Percentiles rank a stretch among this genome's conserved stretches.
Conservation (phyloP, 1,284 basidiomycete species). For the Neolentinus lepideus region DNA sequence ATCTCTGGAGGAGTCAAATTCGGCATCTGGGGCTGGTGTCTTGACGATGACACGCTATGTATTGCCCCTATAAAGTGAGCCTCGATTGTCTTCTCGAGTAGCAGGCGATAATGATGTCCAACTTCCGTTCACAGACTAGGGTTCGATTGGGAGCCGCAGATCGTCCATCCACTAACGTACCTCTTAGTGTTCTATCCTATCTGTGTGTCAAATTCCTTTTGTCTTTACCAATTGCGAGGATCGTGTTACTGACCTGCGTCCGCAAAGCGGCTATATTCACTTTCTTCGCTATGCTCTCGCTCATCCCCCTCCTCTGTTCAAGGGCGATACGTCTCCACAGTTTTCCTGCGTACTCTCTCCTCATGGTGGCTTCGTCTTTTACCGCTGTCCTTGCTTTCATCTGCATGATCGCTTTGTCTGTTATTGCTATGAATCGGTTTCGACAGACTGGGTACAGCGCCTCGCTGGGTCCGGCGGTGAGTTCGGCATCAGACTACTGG, state of each 20-base stretch:
- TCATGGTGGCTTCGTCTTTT: constrained; percentile 18
- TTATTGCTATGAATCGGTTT: constrained; percentile 16
- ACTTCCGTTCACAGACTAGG: constrained; percentile 14
- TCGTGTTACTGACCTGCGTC: not conserved
- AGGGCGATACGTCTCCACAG: constrained; percentile 15
- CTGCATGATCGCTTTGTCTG: constrained; percentile 19
- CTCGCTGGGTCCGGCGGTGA: constrained; percentile 19
- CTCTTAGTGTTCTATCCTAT: constrained; percentile 20
- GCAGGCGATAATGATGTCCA: not conserved
- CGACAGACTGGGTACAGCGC: constrained; percentile 15
- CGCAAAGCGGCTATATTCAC: constrained; percentile 19
- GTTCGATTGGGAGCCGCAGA: constrained; percentile 16
- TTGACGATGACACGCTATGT: constrained; percentile 7
- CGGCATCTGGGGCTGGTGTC: constrained; percentile 23
- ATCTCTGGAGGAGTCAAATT: constrained; percentile 18
- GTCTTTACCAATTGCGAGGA: not conserved
- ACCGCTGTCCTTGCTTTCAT: constrained; percentile 17
- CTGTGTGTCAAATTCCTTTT: constrained; percentile 13
- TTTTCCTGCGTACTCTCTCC: constrained; percentile 16
- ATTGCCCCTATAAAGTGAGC: not conserved
- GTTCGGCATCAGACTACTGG: constrained; percentile 6
- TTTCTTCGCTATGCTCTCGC: constrained; percentile 13
- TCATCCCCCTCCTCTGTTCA: constrained; percentile 18
- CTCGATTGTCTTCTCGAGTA: not conserved
- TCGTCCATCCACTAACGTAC: constrained; percentile 17